Evolutionary conservation across 805 yeast genomes (phyloP), one percentile per base, ranked within the genome.

Genomic region (Candida vartiovaarae): DNA sequence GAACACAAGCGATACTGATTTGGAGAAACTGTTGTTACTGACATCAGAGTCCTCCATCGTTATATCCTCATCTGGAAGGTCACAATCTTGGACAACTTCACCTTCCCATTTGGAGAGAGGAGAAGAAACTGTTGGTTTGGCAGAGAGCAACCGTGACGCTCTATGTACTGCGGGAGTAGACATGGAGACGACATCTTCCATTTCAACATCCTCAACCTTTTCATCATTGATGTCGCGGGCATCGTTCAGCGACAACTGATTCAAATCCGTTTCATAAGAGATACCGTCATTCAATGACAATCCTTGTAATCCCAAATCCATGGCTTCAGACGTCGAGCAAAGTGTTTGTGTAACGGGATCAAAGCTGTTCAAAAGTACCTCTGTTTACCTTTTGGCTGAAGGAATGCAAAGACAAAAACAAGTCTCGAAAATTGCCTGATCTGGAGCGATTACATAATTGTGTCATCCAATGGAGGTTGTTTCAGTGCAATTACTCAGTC

Each of bases 81-180:
- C 45, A 11, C 8, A 10, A 28, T 33, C 32, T 4, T 33, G 44
- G 11, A 34, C 1, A 4, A 37, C 25, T 5, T 31, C 45, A 26
- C 30, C 20, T 3, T 44, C 20, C 20, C 20, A 15, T 15, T 15
- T 15, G 39, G 15, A 29, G 31, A 48, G 34, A 10, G 49, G 53
- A n/a, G 49, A 47, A 26, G 48, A 45, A 36, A 42, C 51, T 37
- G 55, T 46, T 48, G 61, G 55, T 47, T 28, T 28, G 8, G 30
- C 6, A 28, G 30, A 7, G 2, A 7, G 30, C 8, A 7, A 9
- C 9, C 9, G 30, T 28, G 9, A 6, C 30, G 9, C 30, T 28
- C 9, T 28, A 6, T 28, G 30, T 28, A 28, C 32, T 50, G 34
- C 8, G 36, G 44, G 44, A 4, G 44, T 41, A 3, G 43, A 40